Conservation (phyloP, 2,329 filamentous ascomycete genomes). For the Paradendryphiella salina region DNA sequence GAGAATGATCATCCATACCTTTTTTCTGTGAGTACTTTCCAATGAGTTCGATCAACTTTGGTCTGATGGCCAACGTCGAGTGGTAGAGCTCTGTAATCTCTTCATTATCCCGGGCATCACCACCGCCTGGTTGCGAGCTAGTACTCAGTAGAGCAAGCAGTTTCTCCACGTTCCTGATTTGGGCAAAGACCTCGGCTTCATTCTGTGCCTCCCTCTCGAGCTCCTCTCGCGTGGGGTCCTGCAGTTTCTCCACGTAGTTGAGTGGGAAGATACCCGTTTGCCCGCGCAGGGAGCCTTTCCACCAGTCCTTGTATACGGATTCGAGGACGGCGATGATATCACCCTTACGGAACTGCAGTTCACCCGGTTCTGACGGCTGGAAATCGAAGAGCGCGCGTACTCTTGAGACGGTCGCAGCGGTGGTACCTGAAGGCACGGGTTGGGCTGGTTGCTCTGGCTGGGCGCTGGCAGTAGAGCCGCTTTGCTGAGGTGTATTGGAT, state of each 20-base stretch:
- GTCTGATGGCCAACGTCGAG: conserved; percentile 88
- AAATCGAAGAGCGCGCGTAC: conserved; percentile 95
- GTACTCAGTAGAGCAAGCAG: conserved; percentile 88
- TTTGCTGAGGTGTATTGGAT: conserved; percentile 47
- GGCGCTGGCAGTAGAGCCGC: conserved; percentile 24
- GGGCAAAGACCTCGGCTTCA: conserved; percentile 78
- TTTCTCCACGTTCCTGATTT: conserved; percentile 78
- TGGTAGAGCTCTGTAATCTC: conserved; percentile 93
- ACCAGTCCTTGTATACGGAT: conserved; percentile 99
- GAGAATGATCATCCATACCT: conserved; percentile 64
- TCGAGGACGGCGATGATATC: conserved; percentile 97
- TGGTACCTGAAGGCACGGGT: conserved; percentile 77
- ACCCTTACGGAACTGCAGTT: conserved; percentile 94
- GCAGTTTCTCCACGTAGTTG: conserved; percentile 97
- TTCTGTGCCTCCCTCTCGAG: conserved; percentile 94
- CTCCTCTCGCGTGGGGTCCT: conserved; percentile 92
- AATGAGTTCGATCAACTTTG: conserved; percentile 96
- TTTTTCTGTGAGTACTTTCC: conserved; percentile 99
- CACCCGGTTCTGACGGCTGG: conserved; percentile 87
- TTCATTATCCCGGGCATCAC: conserved; percentile 87
- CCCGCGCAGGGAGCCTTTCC: conserved; percentile 91
- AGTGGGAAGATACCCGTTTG: conserved; percentile 97
- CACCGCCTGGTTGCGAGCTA: conserved; percentile 54
- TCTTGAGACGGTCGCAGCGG: conserved; percentile 91
- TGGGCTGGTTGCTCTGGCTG: conserved; percentile 54